Base-by-base conservation (phyloP, 441 rosid species). In the Erodium texanum region DNA sequence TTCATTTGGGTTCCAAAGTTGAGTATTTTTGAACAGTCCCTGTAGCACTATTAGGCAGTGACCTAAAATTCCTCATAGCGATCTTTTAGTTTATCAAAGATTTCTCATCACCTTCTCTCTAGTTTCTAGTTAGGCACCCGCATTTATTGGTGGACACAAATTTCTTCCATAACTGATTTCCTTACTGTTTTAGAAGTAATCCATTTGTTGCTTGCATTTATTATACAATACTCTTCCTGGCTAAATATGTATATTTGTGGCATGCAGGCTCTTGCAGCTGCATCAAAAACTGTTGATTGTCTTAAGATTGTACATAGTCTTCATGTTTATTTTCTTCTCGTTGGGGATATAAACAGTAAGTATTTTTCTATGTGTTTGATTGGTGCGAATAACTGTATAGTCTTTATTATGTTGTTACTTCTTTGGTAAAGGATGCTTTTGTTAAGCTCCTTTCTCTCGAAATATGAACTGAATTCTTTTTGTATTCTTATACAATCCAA, bases 261-360 rank as follows among this genome's bases (percentile, higher is more conserved):
- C 73, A 27, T 81, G 78, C 90, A 94, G 99, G 99, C 98, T 65
- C 82, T 93, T 70, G 99, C 99, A 76, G 97, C 99, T 11, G 97
- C 98, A 34, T 89, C 91, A 66, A 94, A 94, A 86, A 94, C 97
- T 77, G 92, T 94, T 73, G 99, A 94, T 76, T 86, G 87, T 77
- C 88, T 87, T 63, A 94, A 94, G 81, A 66, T 82, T 77, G 91
- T 88, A 69, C 98, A 94, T 75, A 89, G 98, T 81, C 79, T 94
- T 75, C 99, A 94, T 75, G 81, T 85, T 71, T 89, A 85, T 81
- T 94, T 92, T 78, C 92, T 94, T 72, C 93, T 87, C 38, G 88
- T 83, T 69, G 99, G 99, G 71, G 98, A 92, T 82, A 64, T 88
- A 66, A 76, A 88, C 78, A 80, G 98, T 94, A 81, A 80, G 97